A percentile compares a stretch with the other conserved stretches of the same genome.
Evolutionary conservation across 2,329 filamentous ascomycete genomes (phyloP).

Genomic region (Aspergillus bombycis): DNA sequence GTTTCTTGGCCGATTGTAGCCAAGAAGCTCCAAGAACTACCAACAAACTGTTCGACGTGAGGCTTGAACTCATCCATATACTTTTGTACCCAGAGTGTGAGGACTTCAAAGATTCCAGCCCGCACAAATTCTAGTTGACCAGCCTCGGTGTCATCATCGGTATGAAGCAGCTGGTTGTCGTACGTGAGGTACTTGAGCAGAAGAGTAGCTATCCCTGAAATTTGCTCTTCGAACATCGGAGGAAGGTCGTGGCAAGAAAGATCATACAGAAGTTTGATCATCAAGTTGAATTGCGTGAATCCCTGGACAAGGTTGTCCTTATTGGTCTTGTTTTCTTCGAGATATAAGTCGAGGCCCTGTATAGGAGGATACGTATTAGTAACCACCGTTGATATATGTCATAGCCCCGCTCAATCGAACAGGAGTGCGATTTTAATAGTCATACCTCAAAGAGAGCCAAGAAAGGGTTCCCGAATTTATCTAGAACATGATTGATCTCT

Average conservation of each 20-base stretch:
- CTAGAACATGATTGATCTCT: constrained; percentile 94
- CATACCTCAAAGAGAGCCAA: constrained; percentile 74
- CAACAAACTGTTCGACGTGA: constrained; percentile 81
- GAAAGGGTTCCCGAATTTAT: constrained; percentile 82
- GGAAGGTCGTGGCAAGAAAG: constrained; percentile 97
- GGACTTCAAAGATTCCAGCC: constrained; percentile 87
- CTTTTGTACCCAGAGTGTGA: constrained; percentile 90
- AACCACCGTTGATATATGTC: background rate
- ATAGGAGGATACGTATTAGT: constrained; percentile 17
- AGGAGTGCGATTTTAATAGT: background rate
- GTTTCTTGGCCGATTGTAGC: constrained; percentile 84
- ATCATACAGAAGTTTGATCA: constrained; percentile 92
- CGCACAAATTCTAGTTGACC: constrained; percentile 84
- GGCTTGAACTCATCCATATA: constrained; percentile 91
- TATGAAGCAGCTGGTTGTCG: constrained; percentile 78
- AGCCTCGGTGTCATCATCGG: constrained; percentile 86
- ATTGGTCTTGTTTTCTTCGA: constrained; percentile 76
- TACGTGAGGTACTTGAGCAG: constrained; percentile 94
- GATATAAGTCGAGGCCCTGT: constrained; percentile 54
- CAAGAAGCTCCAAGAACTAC: constrained; percentile 86
- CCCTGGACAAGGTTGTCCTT: constrained; percentile 74
- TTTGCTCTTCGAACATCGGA: constrained; percentile 89
- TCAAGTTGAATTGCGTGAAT: constrained; percentile 82
- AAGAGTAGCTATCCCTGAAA: constrained; percentile 73
- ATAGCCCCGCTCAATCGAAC: background rate